Percentiles rank a stretch among this genome's conserved stretches.
phyloP scores from a whole-genome alignment of 2,329 filamentous ascomycete genomes.

The Coniochaeta sp. region DNA sequence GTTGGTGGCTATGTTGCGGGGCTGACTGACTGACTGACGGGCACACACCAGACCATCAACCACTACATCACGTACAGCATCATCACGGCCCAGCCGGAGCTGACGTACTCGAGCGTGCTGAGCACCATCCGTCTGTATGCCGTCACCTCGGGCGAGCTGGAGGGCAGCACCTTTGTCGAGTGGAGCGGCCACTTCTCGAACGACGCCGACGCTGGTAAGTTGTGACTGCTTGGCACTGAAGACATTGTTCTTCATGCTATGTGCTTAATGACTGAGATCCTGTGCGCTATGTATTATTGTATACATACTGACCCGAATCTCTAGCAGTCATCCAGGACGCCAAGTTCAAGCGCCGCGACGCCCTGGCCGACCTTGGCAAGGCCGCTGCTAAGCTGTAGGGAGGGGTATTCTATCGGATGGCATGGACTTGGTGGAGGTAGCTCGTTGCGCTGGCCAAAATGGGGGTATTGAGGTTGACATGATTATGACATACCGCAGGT shows the following conservation, averaged over 20 bases:
- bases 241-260: background rate
- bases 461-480: background rate
- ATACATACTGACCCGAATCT: conserved; percentile 8
- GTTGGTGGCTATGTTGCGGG: background rate
- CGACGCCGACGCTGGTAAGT: conserved; percentile 61
- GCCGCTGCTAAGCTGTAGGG: conserved; percentile 28
- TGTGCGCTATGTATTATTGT: no score
- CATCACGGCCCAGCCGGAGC: conserved; percentile 57
- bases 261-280: no score
- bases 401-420: no score
- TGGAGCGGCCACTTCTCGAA: conserved; percentile 65
- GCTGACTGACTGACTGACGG: background rate
- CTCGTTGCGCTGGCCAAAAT: background rate
- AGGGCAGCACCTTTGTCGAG: conserved; percentile 59
- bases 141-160: conserved; percentile 58
- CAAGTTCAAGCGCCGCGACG: conserved; percentile 70
- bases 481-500: background rate
- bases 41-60: conserved; percentile 49
- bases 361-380: conserved; percentile 57
- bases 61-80: conserved; percentile 70
- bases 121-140: conserved; percentile 60
- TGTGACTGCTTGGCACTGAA: background rate
- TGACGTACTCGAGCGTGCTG: conserved; percentile 59
- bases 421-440: background rate
- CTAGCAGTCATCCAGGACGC: conserved; percentile 67